Conservation (phyloP, 2,329 filamentous ascomycete genomes). For the Ascochyta fabae region DNA sequence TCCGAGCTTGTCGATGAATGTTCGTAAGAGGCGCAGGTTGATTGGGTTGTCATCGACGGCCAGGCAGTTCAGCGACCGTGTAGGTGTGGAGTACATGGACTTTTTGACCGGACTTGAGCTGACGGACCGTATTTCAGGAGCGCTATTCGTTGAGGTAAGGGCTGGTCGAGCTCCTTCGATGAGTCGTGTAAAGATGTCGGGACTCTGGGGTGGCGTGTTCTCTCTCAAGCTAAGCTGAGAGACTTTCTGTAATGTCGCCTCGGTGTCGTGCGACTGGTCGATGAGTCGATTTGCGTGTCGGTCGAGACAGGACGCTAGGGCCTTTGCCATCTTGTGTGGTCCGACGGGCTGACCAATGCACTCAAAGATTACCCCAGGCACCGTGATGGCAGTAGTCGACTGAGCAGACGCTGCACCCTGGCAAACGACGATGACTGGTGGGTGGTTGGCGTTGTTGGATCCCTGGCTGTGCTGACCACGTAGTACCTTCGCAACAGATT, state of each 20-base stretch:
- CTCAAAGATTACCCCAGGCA: conserved; percentile 44
- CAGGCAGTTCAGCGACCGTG: conserved; percentile 39
- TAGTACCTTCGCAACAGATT: conserved; percentile 38
- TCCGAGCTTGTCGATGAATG: conserved; percentile 45
- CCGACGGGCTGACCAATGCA: conserved; percentile 47
- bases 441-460: conserved; percentile 22
- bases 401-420: conserved; percentile 45
- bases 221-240: conserved; percentile 39
- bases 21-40: conserved; percentile 47
- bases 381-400: conserved; percentile 44
- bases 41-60: conserved; percentile 51
- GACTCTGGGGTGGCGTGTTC: conserved; percentile 25
- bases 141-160: conserved; percentile 38
- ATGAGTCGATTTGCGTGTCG: conserved; percentile 34
- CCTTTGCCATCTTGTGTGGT: conserved; percentile 49
- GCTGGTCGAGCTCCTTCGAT: conserved; percentile 30
- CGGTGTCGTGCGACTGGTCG: conserved; percentile 16
- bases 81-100: conserved; percentile 22
- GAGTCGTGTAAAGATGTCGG: conserved; percentile 8
- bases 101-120: conserved; percentile 25
- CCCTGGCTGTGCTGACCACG: conserved; percentile 35
- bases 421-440: conserved; percentile 45
- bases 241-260: conserved; percentile 24
- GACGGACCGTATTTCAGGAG: conserved; percentile 39
- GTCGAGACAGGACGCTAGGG: conserved; percentile 43